Percentiles rank a stretch among this genome's conserved stretches.
Conservation (phyloP, 225 moss, liverwort and hornwort genomes). For the Rhytidiadelphus loreus region DNA sequence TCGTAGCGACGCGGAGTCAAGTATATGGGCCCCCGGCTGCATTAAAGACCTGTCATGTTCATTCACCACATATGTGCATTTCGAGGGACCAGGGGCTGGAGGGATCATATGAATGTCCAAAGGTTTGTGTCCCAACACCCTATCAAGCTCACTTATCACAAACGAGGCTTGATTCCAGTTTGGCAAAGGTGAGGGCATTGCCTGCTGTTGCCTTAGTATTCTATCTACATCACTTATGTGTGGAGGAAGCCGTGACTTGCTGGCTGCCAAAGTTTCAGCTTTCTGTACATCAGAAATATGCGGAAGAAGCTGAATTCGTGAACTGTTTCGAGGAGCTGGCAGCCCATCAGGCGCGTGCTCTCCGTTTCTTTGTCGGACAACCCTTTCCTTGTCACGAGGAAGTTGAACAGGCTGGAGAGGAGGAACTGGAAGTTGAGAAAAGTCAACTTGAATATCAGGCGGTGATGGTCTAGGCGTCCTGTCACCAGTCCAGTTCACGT, state of each 20-base stretch:
- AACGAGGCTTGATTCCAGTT: slow-evolving; percentile 42
- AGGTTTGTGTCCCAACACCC: slow-evolving; percentile 27
- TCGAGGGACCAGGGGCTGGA: slow-evolving; percentile 17
- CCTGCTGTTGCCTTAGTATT: slow-evolving; percentile 31
- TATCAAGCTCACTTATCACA: slow-evolving; percentile 42
- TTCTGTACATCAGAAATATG: slow-evolving; percentile 36
- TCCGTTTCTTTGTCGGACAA: slow-evolving; percentile 1
- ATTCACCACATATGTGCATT: slow-evolving; percentile 5
- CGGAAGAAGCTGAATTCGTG: slow-evolving; percentile 19
- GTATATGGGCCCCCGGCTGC: slow-evolving; percentile 9
- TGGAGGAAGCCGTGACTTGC: slow-evolving; percentile 19
- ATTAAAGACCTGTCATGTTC: not conserved
- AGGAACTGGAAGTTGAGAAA: slow-evolving; percentile 25
- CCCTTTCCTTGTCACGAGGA: slow-evolving; percentile 17
- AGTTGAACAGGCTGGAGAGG: slow-evolving; percentile 18
- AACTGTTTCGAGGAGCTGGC: not conserved
- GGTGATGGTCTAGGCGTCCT: slow-evolving; percentile 5
- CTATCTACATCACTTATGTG: slow-evolving; percentile 42
- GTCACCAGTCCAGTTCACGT: slow-evolving; percentile 9
- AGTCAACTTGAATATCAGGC: slow-evolving; percentile 25
- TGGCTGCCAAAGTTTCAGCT: slow-evolving; percentile 10
- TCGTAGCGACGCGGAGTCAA: slow-evolving; percentile 34
- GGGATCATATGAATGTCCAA: slow-evolving; percentile 13
- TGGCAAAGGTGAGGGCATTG: slow-evolving; percentile 17
- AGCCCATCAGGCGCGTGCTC: slow-evolving; percentile 11